phyloP scores from a whole-genome alignment of 768 basidiomycete species.

The Boletus rubroflammeus region DNA sequence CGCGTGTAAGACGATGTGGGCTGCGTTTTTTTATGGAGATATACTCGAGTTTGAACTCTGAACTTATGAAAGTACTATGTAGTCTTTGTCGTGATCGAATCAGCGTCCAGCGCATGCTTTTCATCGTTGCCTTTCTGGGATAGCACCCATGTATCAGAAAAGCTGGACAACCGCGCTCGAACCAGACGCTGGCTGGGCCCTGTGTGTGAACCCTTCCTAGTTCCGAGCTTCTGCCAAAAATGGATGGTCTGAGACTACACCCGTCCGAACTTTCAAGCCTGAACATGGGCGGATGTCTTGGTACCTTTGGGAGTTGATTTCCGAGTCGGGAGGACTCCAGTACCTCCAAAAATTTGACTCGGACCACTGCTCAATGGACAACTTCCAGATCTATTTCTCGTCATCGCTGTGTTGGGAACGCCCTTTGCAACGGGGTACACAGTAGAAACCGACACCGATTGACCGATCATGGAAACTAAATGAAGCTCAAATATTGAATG shows the following conservation, averaged over 20 bases:
- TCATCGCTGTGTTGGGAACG: background rate
- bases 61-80: background rate
- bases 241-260: no score
- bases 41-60: background rate
- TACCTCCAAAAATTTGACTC: background rate
- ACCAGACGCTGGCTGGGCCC: no score
- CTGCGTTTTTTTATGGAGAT: background rate
- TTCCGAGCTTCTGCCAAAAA: no score
- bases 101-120: background rate
- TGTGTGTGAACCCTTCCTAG: no score
- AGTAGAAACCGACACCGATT: background rate
- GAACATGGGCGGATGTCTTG: no score
- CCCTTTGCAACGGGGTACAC: background rate
- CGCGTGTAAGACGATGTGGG: background rate
- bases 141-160: background rate
- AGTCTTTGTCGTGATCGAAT: no score
- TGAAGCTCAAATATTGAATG: background rate
- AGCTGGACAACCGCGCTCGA: no score
- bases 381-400: background rate
- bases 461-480: background rate
- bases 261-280: background rate
- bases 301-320: no score
- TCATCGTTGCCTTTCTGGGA: background rate
- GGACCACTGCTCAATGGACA: background rate
- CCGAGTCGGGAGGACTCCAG: no score